phyloP scores from a whole-genome alignment of 2,329 filamentous ascomycete genomes.

The Curvularia verruculosa region DNA sequence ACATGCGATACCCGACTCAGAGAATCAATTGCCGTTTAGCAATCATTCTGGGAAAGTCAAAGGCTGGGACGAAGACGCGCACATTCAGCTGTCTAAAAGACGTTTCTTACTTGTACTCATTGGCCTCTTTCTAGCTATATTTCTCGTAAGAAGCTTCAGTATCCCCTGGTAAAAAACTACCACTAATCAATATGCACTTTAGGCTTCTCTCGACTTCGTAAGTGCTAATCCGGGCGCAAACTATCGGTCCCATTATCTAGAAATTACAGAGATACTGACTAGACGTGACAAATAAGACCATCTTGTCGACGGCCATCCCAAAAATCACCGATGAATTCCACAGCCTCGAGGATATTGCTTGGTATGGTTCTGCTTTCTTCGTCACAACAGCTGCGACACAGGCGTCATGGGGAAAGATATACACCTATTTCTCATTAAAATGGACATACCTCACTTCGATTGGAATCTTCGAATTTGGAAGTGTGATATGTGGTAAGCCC shows the following conservation, averaged over 20 bases:
- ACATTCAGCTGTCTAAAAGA: constrained; percentile 2
- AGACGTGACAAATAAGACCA: background rate
- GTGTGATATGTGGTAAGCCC: constrained; percentile 5
- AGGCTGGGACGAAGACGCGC: background rate
- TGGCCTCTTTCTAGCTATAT: constrained; percentile 9
- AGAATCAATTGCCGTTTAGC: background rate
- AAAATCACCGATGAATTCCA: constrained; percentile 42
- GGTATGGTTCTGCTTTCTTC: constrained; percentile 44
- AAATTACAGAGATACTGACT: background rate
- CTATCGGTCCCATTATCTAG: too few relatives aligned
- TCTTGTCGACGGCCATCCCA: constrained; percentile 42
- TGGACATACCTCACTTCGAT: constrained; percentile 16
- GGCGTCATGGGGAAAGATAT: constrained; percentile 21
- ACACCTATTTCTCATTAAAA: constrained; percentile 24
- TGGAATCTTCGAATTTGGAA: constrained; percentile 7
- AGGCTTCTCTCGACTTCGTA: constrained; percentile 11
- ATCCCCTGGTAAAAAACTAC: too few relatives aligned
- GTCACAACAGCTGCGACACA: constrained; percentile 21
- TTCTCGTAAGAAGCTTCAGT: constrained; percentile 1
- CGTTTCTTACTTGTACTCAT: constrained; percentile 4
- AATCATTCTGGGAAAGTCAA: background rate
- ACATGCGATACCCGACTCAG: background rate
- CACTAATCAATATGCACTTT: background rate
- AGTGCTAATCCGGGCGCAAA: background rate
- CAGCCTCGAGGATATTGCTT: constrained; percentile 37